Conservation (phyloP, 371 early-diverging fungal species). For the Haplosporangium sp. region DNA sequence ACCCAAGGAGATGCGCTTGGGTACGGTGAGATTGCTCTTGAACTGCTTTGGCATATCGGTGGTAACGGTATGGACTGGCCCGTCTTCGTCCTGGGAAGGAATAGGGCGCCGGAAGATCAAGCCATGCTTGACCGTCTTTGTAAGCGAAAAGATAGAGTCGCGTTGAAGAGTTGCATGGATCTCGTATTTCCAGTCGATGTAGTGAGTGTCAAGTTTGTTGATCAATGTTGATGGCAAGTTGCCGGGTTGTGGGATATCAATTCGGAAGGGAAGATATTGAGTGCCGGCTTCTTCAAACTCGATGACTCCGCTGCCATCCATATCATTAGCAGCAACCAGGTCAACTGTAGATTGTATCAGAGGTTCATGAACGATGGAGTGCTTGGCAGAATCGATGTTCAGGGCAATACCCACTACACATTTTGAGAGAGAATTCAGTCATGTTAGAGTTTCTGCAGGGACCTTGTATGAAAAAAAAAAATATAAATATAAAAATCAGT, state of each 20-base stretch:
- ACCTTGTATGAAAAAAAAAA: not conserved
- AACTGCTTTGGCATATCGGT: conserved; percentile 39
- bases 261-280: conserved; percentile 44
- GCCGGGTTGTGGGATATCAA: conserved; percentile 31
- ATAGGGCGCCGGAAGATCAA: conserved; percentile 38
- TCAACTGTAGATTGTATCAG: conserved; percentile 20
- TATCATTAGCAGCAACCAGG: conserved; percentile 48
- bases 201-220: conserved; percentile 46
- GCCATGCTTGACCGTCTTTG: conserved; percentile 27
- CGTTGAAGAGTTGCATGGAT: conserved; percentile 37
- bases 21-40: conserved; percentile 29
- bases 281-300: conserved; percentile 23
- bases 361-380: conserved; percentile 28
- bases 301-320: conserved; percentile 31
- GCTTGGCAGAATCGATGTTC: conserved; percentile 20
- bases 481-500: not conserved
- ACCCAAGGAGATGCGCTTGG: conserved; percentile 18
- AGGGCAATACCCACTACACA: conserved; percentile 35
- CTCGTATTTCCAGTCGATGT: conserved; percentile 53
- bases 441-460: too few species aligned
- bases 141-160: conserved; percentile 25
- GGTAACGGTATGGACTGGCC: conserved; percentile 4
- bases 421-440: too few species aligned
- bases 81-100: not conserved
- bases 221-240: conserved; percentile 38